Percentiles rank a stretch among this genome's conserved stretches.
These are phyloP conservation scores for Malus hybrid DNA, from an alignment of 331 rosid species.

Conservation along the genomic window DNA sequence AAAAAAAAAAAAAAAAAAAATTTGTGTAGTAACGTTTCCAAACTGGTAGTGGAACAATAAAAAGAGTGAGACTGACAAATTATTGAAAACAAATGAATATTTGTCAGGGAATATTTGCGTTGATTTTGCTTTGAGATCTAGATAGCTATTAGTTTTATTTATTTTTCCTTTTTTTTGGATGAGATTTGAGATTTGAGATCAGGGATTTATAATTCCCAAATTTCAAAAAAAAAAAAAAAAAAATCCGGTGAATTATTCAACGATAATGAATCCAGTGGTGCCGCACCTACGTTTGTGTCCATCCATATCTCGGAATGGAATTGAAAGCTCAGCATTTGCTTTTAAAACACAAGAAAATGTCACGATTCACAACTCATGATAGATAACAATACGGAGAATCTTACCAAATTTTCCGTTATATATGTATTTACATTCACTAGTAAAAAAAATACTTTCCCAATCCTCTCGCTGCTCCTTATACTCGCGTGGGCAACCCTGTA, in stretches of 20 bases:
- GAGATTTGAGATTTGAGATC: background rate
- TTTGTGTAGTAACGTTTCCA: no score
- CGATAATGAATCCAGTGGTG: slow-evolving; percentile 12
- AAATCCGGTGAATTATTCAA: slow-evolving; percentile 12
- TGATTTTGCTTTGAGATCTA: background rate
- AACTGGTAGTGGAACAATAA: no score
- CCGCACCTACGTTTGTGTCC: slow-evolving; percentile 1
- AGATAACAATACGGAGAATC: no score
- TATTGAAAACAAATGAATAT: background rate
- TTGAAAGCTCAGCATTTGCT: background rate
- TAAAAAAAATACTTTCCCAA: no score
- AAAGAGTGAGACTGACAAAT: background rate
- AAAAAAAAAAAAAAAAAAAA: no score
- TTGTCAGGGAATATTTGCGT: slow-evolving; percentile 16
- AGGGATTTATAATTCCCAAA: background rate
- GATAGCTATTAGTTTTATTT: background rate
- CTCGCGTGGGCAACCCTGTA: no score
- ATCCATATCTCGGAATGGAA: background rate
- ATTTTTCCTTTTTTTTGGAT: background rate
- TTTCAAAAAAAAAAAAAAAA: background rate
- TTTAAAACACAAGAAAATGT: background rate
- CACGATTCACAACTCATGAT: no score
- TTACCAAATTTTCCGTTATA: no score
- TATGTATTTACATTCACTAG: no score
- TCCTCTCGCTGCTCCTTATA: no score